phyloP scores from a whole-genome alignment of 805 yeast species.

The Candida koratica region DNA sequence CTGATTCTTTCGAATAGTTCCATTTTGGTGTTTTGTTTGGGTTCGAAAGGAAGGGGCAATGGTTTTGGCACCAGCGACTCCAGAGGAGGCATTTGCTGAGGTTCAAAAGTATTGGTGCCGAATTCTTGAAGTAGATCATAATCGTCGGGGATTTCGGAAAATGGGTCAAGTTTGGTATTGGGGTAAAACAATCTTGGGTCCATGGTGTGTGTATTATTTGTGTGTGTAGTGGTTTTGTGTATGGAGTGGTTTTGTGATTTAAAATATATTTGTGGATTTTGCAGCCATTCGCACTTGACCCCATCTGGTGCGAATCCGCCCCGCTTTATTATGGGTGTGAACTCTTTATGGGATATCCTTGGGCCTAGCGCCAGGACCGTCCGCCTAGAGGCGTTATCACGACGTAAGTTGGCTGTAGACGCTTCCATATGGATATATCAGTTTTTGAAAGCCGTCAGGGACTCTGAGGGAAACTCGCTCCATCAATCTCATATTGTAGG shows the following conservation, averaged over 20 bases:
- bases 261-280: not conserved
- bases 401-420: conserved; percentile 84
- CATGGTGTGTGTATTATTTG: not conserved
- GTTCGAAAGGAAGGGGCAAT: conserved; percentile 44
- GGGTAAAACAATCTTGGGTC: conserved; percentile 1
- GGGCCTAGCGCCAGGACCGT: conserved; percentile 92
- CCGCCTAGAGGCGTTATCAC: conserved; percentile 74
- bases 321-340: conserved; percentile 96
- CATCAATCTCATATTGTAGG: conserved; percentile 90
- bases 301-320: not conserved
- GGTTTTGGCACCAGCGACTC: too few species aligned
- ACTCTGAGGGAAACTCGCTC: conserved; percentile 72
- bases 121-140: not conserved
- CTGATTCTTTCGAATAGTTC: conserved; percentile 61
- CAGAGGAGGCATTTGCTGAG: too few species aligned
- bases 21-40: conserved; percentile 62
- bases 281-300: conserved; percentile 1
- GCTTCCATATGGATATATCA: conserved; percentile 99
- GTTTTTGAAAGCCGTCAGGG: conserved; percentile 90
- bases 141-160: not conserved
- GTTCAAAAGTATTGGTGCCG: conserved; percentile 45
- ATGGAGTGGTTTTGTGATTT: conserved; percentile 3
- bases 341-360: conserved; percentile 86
- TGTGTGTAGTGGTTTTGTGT: too few species aligned
- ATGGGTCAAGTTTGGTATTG: not conserved